These are phyloP conservation scores for Fusarium armeniacum DNA, from an alignment of 2,329 filamentous ascomycete genomes.

Conservation along the genomic window DNA sequence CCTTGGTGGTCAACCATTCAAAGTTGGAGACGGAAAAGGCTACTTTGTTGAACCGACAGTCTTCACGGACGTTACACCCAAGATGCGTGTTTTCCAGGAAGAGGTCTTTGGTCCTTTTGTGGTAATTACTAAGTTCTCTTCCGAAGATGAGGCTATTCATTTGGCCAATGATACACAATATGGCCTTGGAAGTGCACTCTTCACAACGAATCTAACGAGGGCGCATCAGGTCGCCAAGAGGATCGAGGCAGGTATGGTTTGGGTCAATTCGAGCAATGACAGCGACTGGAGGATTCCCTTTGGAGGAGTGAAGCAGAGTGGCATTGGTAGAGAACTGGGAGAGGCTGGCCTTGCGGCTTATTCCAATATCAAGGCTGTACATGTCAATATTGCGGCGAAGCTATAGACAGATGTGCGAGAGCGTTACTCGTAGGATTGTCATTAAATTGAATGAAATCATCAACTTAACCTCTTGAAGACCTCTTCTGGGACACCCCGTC, in stretches of 20 bases:
- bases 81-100: slow-evolving; percentile 62
- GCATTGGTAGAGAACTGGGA: slow-evolving; percentile 62
- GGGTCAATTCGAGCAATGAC: slow-evolving; percentile 65
- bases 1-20: slow-evolving; percentile 66
- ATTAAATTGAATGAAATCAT: not conserved
- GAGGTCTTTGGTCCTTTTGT: slow-evolving; percentile 64
- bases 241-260: slow-evolving; percentile 72
- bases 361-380: slow-evolving; percentile 61
- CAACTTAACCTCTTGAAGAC: slow-evolving; percentile 1
- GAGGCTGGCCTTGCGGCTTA: slow-evolving; percentile 62
- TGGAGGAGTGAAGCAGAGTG: slow-evolving; percentile 64
- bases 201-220: slow-evolving; percentile 69
- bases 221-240: slow-evolving; percentile 65
- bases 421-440: not conserved
- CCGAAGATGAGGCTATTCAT: slow-evolving; percentile 59
- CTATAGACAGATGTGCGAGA: slow-evolving; percentile 1
- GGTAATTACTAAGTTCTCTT: slow-evolving; percentile 59
- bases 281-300: slow-evolving; percentile 61
- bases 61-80: slow-evolving; percentile 58
- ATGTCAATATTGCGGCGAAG: slow-evolving; percentile 58
- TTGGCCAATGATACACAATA: slow-evolving; percentile 69
- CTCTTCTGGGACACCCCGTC: slow-evolving; percentile 4
- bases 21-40: slow-evolving; percentile 57
- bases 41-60: slow-evolving; percentile 64
- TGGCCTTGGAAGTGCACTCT: slow-evolving; percentile 72